Base-by-base conservation (phyloP, 495 filamentous ascomycete species). In the Xylaria sp. region DNA sequence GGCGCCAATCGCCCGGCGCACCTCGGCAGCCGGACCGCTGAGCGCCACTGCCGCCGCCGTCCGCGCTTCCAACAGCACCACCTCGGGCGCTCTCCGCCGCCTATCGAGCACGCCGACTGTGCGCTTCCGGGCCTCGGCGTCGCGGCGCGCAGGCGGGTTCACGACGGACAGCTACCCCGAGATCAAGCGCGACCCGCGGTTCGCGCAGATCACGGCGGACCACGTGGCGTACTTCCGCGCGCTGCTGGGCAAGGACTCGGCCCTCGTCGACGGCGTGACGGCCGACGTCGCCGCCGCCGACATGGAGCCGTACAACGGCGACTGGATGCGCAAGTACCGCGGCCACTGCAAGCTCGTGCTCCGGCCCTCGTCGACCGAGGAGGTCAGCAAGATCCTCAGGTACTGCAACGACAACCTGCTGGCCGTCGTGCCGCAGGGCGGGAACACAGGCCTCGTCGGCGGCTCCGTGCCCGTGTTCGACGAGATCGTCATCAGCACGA, bases 311-410 rank as follows among this genome's bases (percentile, higher is more conserved):
- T 98, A 93, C 88, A 99, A 99, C 83, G 89, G 88, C 74, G 96
- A 99, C 83, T 99, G 96, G 96, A 98, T 98, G 97, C 90, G 93
- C 79, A 99, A 99, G 81, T 99, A 98, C 84, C 90, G 93, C 46
- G 96, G 96, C 46, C 95, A 97, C 78, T 90, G 92, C 64, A 88
- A 89, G 68, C 84, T 99, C 11, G 93, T 98, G 11, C 83, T 99
- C 58, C 97, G 95, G 82, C 96, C 96, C 11, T 84, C 85, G 43
- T 89, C 87, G 14, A 93, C 93, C 3, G 88, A 93, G 70, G 92
- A 99, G 81, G 90, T 97, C 77, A 94, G 92, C 86, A 85, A 92
- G 81, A 90, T 98, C 50, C 79, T 99, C 73, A 90, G 90, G 79
- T 97, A 98, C 87, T 98, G 96, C 84, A 97, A 98, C 81, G 89